Conservation (phyloP, 2,329 filamentous ascomycete genomes). For the Fusarium albosuccineum region DNA sequence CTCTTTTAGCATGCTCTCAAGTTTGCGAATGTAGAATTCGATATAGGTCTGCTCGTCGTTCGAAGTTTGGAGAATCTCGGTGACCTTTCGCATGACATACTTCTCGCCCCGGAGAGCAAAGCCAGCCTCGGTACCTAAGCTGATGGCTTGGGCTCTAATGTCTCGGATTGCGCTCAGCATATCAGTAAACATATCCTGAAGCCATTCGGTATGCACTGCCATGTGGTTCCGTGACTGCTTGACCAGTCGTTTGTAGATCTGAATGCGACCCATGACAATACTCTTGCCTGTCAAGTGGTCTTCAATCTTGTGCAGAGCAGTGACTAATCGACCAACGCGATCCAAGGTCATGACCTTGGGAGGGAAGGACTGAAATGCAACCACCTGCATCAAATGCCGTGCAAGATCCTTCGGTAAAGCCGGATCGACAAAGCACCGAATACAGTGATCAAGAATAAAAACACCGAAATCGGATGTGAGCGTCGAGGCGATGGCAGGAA, state of each 20-base stretch:
- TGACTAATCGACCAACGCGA: conserved; percentile 77
- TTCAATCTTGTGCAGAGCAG: conserved; percentile 78
- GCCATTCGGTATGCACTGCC: conserved; percentile 80
- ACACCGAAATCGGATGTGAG: conserved; percentile 83
- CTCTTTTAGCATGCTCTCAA: conserved; percentile 77
- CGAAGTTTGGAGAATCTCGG: conserved; percentile 70
- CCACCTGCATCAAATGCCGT: conserved; percentile 82
- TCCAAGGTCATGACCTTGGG: conserved; percentile 79
- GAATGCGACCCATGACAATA: conserved; percentile 80
- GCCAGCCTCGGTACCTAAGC: conserved; percentile 78
- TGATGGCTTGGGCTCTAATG: conserved; percentile 79
- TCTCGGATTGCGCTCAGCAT: conserved; percentile 85
- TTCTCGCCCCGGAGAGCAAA: conserved; percentile 77
- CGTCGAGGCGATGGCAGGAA: conserved; percentile 75
- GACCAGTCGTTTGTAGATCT: conserved; percentile 83
- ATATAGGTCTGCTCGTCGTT: conserved; percentile 72
- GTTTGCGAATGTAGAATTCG: conserved; percentile 74
- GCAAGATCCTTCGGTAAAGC: conserved; percentile 80
- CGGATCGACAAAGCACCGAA: conserved; percentile 77
- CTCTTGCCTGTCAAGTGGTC: conserved; percentile 83
- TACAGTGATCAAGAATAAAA: conserved; percentile 85
- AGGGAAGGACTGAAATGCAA: conserved; percentile 84
- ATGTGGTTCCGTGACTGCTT: conserved; percentile 79
- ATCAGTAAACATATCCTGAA: conserved; percentile 83
- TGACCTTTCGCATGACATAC: conserved; percentile 74